Evolutionary conservation across 352 stramenopile species (phyloP).

Genomic region (Phytophthora sansomeana): DNA sequence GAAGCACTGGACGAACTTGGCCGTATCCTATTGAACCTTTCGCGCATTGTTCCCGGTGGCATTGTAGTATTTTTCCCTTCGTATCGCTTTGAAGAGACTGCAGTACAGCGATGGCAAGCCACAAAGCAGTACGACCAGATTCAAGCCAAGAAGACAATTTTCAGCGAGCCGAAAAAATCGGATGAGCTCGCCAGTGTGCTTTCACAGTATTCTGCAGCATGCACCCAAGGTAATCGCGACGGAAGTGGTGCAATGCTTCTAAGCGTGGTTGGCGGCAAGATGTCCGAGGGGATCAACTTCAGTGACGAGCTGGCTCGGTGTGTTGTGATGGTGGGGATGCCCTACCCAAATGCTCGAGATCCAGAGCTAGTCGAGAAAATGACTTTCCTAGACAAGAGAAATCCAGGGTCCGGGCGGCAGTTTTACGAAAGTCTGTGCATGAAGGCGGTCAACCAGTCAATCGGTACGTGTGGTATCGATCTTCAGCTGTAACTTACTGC

Average conservation of each 20-base stretch:
- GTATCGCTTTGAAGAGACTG: constrained; percentile 95
- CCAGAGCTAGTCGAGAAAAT: constrained; percentile 98
- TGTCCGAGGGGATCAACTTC: constrained; percentile 99
- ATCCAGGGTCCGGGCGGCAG: constrained; percentile 70
- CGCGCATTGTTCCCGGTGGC: constrained; percentile 91
- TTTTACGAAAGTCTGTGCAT: constrained; percentile 99
- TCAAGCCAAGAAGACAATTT: constrained; percentile 90
- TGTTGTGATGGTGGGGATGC: constrained; percentile 98
- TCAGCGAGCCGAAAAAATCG: constrained; percentile 94
- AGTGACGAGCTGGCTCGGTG: constrained; percentile 96
- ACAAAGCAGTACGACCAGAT: constrained; percentile 88
- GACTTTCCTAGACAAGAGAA: constrained; percentile 87
- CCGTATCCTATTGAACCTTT: constrained; percentile 92
- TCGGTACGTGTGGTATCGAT: constrained; percentile 73
- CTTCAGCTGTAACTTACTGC: background rate
- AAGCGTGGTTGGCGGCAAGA: constrained; percentile 98
- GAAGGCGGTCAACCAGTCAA: constrained; percentile 99
- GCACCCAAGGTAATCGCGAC: constrained; percentile 37
- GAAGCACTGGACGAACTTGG: constrained; percentile 95
- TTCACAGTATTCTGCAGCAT: constrained; percentile 81
- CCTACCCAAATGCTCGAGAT: constrained; percentile 97
- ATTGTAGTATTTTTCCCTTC: constrained; percentile 98
- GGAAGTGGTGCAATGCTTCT: constrained; percentile 89
- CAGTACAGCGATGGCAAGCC: constrained; percentile 89
- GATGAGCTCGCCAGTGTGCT: constrained; percentile 94